These are phyloP conservation scores for Blastobotrys buckinghamii DNA, from an alignment of 1,139 yeast species.

Conservation along the genomic window DNA sequence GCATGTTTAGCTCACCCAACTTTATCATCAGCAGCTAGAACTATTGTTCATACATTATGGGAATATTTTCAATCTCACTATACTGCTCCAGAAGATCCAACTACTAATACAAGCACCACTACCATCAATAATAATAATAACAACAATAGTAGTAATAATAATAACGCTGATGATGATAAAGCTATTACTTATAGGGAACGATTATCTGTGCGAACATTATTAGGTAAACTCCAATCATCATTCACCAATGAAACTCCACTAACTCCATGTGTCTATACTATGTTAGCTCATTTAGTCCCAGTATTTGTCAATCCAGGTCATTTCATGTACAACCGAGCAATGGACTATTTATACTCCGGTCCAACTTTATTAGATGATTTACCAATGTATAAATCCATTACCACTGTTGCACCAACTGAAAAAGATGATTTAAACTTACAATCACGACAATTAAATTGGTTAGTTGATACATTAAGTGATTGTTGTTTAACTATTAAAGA, in stretches of 20 bases:
- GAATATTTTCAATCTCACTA: constrained; percentile 5
- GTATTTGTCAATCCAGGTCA: constrained; percentile 65
- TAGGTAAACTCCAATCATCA: constrained; percentile 48
- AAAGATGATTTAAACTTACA: constrained; percentile 45
- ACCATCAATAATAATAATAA: background rate
- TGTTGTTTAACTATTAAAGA: constrained; percentile 48
- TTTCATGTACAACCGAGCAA: constrained; percentile 61
- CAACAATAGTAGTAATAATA: background rate
- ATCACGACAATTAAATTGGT: constrained; percentile 55
- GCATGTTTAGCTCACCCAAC: constrained; percentile 36
- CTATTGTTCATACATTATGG: constrained; percentile 1
- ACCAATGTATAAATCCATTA: constrained; percentile 56
- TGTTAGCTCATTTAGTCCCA: constrained; percentile 49
- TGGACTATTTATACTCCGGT: constrained; percentile 38
- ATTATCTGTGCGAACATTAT: constrained; percentile 48
- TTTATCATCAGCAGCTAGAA: background rate
- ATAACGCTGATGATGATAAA: constrained; percentile 1
- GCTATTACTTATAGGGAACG: constrained; percentile 49
- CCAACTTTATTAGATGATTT: constrained; percentile 53
- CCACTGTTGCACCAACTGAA: constrained; percentile 31
- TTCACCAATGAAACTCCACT: constrained; percentile 37
- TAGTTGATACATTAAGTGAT: constrained; percentile 44
- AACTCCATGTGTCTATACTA: constrained; percentile 41
- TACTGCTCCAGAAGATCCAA: background rate
- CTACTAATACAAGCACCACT: background rate